Conservation (phyloP, 768 basidiomycete species). For the Termitomyces sp. region DNA sequence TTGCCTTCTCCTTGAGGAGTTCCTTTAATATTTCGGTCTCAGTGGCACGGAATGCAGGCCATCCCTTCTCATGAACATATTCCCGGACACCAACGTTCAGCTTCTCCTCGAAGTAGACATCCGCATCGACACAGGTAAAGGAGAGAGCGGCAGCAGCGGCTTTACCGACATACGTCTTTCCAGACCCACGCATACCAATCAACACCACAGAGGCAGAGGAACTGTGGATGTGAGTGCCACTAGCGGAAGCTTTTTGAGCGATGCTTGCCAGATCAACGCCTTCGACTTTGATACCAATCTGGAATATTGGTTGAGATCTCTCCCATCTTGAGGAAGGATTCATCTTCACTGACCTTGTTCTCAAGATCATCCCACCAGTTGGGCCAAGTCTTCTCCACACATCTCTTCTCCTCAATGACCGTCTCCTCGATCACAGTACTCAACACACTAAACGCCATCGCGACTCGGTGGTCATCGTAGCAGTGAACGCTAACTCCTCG, state of each 20-base stretch:
- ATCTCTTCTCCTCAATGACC: slow-evolving; percentile 91
- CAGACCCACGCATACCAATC: slow-evolving; percentile 89
- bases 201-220: slow-evolving; percentile 20
- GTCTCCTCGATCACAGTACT: slow-evolving; percentile 72
- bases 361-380: slow-evolving; percentile 99
- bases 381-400: slow-evolving; percentile 99
- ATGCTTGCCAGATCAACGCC: slow-evolving; percentile 71
- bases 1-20: slow-evolving; percentile 56
- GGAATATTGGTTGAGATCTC: slow-evolving; percentile 5
- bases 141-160: slow-evolving; percentile 72
- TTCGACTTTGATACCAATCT: slow-evolving; percentile 89
- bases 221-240: slow-evolving; percentile 27
- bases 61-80: slow-evolving; percentile 81
- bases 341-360: slow-evolving; percentile 66
- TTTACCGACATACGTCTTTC: slow-evolving; percentile 86
- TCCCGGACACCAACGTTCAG: slow-evolving; percentile 62
- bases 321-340: background rate
- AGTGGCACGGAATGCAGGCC: slow-evolving; percentile 84
- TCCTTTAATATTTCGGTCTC: slow-evolving; percentile 72
- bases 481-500: slow-evolving; percentile 84
- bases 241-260: slow-evolving; percentile 41
- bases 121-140: slow-evolving; percentile 81
- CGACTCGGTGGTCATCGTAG: slow-evolving; percentile 98
- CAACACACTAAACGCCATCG: slow-evolving; percentile 96
- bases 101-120: slow-evolving; percentile 69